Evolutionary conservation across 192 early-diverging fungal genomes (phyloP), one percentile per base, ranked within the genome.

Genomic region (Allomyces macrogynus): DNA sequence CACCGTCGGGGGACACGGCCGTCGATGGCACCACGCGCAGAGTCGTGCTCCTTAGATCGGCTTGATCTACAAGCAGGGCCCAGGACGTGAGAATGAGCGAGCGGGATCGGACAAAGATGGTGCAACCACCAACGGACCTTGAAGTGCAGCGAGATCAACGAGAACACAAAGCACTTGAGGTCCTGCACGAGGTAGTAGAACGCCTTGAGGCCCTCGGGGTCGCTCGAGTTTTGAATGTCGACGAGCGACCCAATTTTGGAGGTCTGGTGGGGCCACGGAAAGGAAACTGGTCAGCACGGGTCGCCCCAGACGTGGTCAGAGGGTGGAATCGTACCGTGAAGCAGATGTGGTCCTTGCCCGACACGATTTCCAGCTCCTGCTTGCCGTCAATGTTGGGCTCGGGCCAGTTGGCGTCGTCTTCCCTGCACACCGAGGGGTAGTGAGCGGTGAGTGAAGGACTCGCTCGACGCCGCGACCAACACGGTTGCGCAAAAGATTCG

Each of bases 161-260:
- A 96, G 71, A 97, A 89, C 23, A 99, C 87, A 57, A 95, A 78
- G 66, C 91, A 93, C 71, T 96, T 97, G 49, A 99, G 81, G 75
- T 99, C 96, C 74, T 99, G 93, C n/a, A 95, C 84, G 64, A 99
- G 71, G 69, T 95, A 99, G 71, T 99, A 99, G 63, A 99, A 90
- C 7, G 86, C 86, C 24, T 90, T 84, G 26, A 99, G 78, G 18
- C 93, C 93, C 61, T 97, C 92, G 9, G 96, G 92, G 69, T 99
- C 96, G 32, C 89, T 77, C 66, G 88, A 89, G 24, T 84, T 80
- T 64, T 87, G 84, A 5, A 95, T 89, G 65, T 99, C 93, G 1
- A 87, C 86, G 63, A 99, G 75, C 12, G 93, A 95, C 1, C 89
- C 86, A 42, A 99, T 86, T 68, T 93, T 94, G 60, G 89, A 78